Percentiles rank a stretch among this genome's conserved stretches.
These are phyloP conservation scores for Biscogniauxia sp. DNA, from an alignment of 2,329 filamentous ascomycete genomes.

Conservation along the genomic window DNA sequence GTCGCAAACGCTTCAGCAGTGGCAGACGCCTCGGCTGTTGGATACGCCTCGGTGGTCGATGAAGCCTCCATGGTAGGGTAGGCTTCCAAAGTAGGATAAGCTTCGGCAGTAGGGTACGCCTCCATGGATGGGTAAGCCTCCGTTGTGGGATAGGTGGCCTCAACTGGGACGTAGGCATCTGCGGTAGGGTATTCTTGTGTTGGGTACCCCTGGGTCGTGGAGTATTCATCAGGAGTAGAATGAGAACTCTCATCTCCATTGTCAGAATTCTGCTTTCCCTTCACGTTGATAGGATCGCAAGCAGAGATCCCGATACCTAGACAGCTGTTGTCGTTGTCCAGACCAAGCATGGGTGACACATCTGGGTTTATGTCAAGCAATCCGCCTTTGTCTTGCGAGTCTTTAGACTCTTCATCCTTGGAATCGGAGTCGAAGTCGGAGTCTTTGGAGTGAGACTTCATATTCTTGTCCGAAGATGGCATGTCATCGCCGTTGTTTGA, in stretches of 20 bases:
- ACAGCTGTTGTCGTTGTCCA: constrained; percentile 21
- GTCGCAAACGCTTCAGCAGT: background rate
- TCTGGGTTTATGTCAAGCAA: constrained; percentile 18
- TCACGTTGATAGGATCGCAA: constrained; percentile 26
- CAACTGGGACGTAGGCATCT: background rate
- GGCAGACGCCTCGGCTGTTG: too few species aligned
- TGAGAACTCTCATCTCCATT: background rate
- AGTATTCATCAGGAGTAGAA: background rate
- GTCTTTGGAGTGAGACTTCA: constrained; percentile 1
- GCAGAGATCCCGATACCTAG: constrained; percentile 22
- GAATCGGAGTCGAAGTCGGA: background rate
- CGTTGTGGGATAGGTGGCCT: background rate
- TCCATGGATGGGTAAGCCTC: background rate
- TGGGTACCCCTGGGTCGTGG: background rate
- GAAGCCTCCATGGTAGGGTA: background rate
- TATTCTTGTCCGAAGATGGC: background rate
- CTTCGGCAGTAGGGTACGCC: background rate
- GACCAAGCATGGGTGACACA: constrained; percentile 12
- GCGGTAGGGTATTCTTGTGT: background rate
- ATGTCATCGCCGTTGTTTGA: constrained; percentile 13
- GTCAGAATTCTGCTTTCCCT: constrained; percentile 12
- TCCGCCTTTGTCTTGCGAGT: background rate
- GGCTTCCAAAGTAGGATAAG: background rate
- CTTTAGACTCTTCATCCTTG: background rate
- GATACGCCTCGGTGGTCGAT: background rate